These are phyloP conservation scores for Senecio squalidus DNA, from an alignment of 140 eudicot species.

Conservation along the genomic window DNA sequence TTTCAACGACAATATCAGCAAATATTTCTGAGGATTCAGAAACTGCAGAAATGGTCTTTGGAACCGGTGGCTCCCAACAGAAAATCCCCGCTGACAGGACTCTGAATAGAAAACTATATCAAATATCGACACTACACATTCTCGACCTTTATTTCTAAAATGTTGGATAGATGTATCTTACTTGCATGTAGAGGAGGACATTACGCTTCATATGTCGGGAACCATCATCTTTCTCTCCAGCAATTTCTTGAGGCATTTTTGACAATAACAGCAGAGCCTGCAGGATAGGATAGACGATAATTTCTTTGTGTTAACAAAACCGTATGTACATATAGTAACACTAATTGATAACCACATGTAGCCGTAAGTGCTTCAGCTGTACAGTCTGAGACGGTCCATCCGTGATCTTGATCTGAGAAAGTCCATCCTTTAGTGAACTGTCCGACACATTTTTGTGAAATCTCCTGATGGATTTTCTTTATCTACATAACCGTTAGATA, in stretches of 20 bases:
- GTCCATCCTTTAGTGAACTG: slow-evolving; percentile 33
- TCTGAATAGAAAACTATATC: slow-evolving; percentile 2
- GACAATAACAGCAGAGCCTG: slow-evolving; percentile 23
- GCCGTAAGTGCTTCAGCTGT: slow-evolving; percentile 29
- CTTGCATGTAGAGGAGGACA: slow-evolving; percentile 32
- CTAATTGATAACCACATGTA: not conserved
- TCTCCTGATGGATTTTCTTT: slow-evolving; percentile 28
- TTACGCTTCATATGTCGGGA: slow-evolving; percentile 19
- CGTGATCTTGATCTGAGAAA: slow-evolving; percentile 29
- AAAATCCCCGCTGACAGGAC: slow-evolving; percentile 27
- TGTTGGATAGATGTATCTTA: not conserved
- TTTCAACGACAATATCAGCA: slow-evolving; percentile 27
- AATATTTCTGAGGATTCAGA: slow-evolving; percentile 27
- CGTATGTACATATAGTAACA: not conserved
- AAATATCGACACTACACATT: not conserved
- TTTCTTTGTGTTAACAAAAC: not conserved
- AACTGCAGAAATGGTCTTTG: slow-evolving; percentile 26
- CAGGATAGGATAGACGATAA: not conserved
- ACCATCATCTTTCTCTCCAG: slow-evolving; percentile 23
- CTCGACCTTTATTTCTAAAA: not conserved
- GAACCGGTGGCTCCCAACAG: slow-evolving; percentile 32
- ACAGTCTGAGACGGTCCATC: slow-evolving; percentile 30
- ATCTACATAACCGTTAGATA: slow-evolving; percentile 12
- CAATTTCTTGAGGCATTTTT: slow-evolving; percentile 19
- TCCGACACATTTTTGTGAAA: slow-evolving; percentile 19